These are phyloP conservation scores for Cryphonectria japonica DNA, from an alignment of 2,329 filamentous ascomycete species.

Conservation along the genomic window DNA sequence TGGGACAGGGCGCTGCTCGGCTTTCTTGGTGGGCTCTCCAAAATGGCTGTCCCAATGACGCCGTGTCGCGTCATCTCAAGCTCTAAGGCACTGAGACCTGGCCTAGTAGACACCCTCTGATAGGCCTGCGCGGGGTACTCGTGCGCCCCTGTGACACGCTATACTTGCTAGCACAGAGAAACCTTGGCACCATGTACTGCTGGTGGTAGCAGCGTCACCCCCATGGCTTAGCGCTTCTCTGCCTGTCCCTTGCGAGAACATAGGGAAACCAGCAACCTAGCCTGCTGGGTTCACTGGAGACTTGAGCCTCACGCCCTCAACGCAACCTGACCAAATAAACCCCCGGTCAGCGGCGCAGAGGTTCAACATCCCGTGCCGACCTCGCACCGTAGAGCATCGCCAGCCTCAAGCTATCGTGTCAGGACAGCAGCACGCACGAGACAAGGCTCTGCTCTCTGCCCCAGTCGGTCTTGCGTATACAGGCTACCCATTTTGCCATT, in stretches of 20 bases:
- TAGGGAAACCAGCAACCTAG: not conserved
- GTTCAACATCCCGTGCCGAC: not conserved
- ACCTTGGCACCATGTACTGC: not conserved
- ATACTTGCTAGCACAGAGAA: not conserved
- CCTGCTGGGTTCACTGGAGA: not conserved
- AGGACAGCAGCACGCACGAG: not conserved
- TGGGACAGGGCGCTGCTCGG: not conserved
- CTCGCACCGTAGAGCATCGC: not conserved
- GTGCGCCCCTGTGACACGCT: conserved; percentile 1
- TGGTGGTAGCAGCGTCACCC: not conserved
- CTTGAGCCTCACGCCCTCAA: not conserved
- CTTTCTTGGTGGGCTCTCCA: not conserved
- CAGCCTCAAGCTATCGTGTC: not conserved
- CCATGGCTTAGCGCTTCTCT: not conserved
- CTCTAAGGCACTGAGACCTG: not conserved
- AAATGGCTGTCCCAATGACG: conserved; percentile 1
- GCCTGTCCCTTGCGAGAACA: not conserved
- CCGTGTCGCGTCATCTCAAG: conserved; percentile 7
- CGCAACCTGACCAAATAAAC: not conserved
- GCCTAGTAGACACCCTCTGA: not conserved
- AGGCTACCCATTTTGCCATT: not conserved
- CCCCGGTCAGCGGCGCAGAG: not conserved
- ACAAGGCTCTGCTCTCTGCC: not conserved
- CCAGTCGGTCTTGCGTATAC: not conserved
- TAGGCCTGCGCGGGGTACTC: not conserved